Evolutionary conservation across 2,329 filamentous ascomycete species (phyloP), one percentile per base, ranked within the genome.

Genomic region (Sporothrix euskadiensis): DNA sequence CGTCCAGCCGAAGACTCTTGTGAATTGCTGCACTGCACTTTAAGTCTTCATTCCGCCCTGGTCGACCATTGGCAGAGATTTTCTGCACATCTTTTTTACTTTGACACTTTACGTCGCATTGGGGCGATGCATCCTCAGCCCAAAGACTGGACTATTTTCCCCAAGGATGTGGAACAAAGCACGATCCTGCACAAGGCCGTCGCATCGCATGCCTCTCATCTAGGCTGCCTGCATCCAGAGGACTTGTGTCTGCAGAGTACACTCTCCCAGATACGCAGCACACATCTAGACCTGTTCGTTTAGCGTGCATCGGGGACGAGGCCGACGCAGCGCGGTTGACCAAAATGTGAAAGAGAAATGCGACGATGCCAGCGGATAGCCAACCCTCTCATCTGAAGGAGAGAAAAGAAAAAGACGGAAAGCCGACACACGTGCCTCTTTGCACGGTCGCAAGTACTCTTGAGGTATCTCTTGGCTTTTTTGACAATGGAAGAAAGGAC

Each of bases 101-200:
- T 22, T 26, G 26, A 26, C 26, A 16, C 16, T 41, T 26, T 9
- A 65, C 61, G 61, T 65, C 61, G n/a, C 12, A 65, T 65, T 26
- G 61, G 57, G 61, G 61, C 61, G 39, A 44, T 16, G 61, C 22
- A 14, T 14, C 44, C 44, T 49, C 44, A 47, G 12, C 44, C 44
- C 44, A 16, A 49, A 49, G 14, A 35, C 35, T 52, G 47, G 16
- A 52, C 52, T 56, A 5, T 30, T 22, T 35, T 9, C 3, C 39
- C n/a, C 63, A 52, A 35, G 44, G 26, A 52, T 68, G 44, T 68
- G 63, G 63, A 44, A 68, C 35, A 68, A 68, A 16, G 61, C 63
- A 68, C 63, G 47, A 69, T 69, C 65, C 44, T 68, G 63, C 47
- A 69, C 63, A 39, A 54, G 65, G 16, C 44, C 14, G 65, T 54